Evolutionary conservation across 768 basidiomycete genomes (phyloP).

Genomic region (Serpula lacrymans): DNA sequence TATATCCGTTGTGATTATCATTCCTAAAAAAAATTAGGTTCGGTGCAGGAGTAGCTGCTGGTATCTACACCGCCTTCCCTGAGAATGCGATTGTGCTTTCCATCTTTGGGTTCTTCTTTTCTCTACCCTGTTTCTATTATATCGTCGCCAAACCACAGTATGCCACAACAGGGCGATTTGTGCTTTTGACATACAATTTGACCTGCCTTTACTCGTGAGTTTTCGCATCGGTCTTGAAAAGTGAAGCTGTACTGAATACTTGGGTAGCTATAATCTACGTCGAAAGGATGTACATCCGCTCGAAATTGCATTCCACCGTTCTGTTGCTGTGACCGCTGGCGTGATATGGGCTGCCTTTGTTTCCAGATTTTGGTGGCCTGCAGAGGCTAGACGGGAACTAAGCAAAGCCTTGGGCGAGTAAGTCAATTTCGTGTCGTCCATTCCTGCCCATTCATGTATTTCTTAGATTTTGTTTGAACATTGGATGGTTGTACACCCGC

Average conservation of each 20-base stretch:
- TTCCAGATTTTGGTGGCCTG: constrained; percentile 93
- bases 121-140: constrained; percentile 91
- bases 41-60: constrained; percentile 75
- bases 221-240: not conserved
- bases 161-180: constrained; percentile 73
- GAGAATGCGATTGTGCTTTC: constrained; percentile 73
- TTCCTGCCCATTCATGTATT: not conserved
- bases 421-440: constrained; percentile 21
- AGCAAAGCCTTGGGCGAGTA: constrained; percentile 85
- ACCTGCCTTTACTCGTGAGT: constrained; percentile 70
- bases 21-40: constrained; percentile 41
- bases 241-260: not conserved
- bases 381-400: constrained; percentile 87
- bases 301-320: constrained; percentile 73
- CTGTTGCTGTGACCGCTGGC: constrained; percentile 76
- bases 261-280: constrained; percentile 72
- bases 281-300: constrained; percentile 58
- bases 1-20: constrained; percentile 1
- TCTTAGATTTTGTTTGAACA: constrained; percentile 82
- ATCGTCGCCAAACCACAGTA: constrained; percentile 78
- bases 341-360: constrained; percentile 88
- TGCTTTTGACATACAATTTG: constrained; percentile 85
- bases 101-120: constrained; percentile 83
- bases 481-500: constrained; percentile 93
- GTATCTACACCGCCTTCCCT: constrained; percentile 70